Conservation (phyloP, 2,329 filamentous ascomycete genomes). For the Rutstroemia sp. region DNA sequence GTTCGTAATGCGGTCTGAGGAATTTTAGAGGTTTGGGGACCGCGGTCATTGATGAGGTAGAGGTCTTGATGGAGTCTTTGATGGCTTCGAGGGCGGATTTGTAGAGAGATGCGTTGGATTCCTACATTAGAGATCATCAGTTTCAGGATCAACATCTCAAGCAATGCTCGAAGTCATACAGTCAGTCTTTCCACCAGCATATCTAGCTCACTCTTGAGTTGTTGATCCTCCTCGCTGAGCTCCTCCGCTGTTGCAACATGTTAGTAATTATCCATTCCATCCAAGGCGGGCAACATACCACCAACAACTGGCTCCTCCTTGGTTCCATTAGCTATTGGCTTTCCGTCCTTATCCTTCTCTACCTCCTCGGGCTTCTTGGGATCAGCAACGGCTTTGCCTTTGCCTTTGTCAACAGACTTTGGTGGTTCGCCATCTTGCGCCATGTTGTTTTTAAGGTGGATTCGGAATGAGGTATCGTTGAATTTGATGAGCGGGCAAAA, state of each 20-base stretch:
- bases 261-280: slow-evolving; percentile 30
- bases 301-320: slow-evolving; percentile 55
- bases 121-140: slow-evolving; percentile 43
- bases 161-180: slow-evolving; percentile 41
- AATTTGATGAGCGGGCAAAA: neutral
- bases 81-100: slow-evolving; percentile 90
- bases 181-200: slow-evolving; percentile 95
- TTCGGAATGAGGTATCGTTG: slow-evolving; percentile 5
- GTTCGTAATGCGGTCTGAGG: slow-evolving; percentile 90
- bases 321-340: slow-evolving; percentile 64
- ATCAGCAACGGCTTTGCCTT: slow-evolving; percentile 72
- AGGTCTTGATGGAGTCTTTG: slow-evolving; percentile 98
- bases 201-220: slow-evolving; percentile 95
- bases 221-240: slow-evolving; percentile 94
- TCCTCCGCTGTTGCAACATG: slow-evolving; percentile 57
- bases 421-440: slow-evolving; percentile 87
- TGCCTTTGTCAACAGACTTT: slow-evolving; percentile 86
- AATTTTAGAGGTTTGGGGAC: slow-evolving; percentile 98
- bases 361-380: slow-evolving; percentile 52
- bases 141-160: neutral
- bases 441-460: slow-evolving; percentile 50
- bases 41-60: slow-evolving; percentile 98
- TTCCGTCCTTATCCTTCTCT: slow-evolving; percentile 62
- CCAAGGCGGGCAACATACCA: slow-evolving; percentile 27
- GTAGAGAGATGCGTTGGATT: slow-evolving; percentile 80